Base-by-base conservation (phyloP, 192 early-diverging fungal species). In the Coemansia sp. region DNA sequence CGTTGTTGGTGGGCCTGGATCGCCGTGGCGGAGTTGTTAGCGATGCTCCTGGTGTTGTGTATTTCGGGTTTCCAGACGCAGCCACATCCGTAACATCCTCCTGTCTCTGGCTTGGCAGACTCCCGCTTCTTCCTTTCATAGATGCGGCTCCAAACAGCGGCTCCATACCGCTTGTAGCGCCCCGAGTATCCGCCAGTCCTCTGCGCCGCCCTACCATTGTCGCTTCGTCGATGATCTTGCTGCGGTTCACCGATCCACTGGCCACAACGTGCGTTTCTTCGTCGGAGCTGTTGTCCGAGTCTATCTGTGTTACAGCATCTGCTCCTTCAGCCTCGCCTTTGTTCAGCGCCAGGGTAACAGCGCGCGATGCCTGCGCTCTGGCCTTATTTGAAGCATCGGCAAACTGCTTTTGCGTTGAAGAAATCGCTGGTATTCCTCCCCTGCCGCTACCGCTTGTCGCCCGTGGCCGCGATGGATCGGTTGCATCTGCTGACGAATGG, bases 251-350 rank as follows among this genome's bases (percentile, higher is more conserved):
- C 9, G 36, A 6, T 29, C 46, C 15, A 23, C 6, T 46, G 43
- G 33, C 46, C 49, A 9, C 49, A 53, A 9, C 57, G 17, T 56
- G 23, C 6, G 4, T 34, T 42, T 74, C 73, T 2, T 70, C 67
- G 13, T 63, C 67, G 3, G 63, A 69, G 54, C 63, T 70, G n/a
- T 70, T 48, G 9, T 66, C 73, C 11, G 64, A 66, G 41, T 66
- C 22, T 6, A 75, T 75, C 45, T 70, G 67, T 33, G 52, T 61
- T 15, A 66, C 55, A 9, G 35, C 1, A 0, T 60, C 59, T 1
- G 25, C 19, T n/a, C 36, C 38, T 20, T 43, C 48, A 25, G 22
- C 19, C 1, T 13, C 22, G 23, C 22, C 9, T 25, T 22, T 52
- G 0, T 15, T 25, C 20, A 15, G 22, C 5, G 8, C 13, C 9